These are phyloP conservation scores for Beauveria sp. DNA, from an alignment of 2,329 filamentous ascomycete genomes.

Conservation along the genomic window DNA sequence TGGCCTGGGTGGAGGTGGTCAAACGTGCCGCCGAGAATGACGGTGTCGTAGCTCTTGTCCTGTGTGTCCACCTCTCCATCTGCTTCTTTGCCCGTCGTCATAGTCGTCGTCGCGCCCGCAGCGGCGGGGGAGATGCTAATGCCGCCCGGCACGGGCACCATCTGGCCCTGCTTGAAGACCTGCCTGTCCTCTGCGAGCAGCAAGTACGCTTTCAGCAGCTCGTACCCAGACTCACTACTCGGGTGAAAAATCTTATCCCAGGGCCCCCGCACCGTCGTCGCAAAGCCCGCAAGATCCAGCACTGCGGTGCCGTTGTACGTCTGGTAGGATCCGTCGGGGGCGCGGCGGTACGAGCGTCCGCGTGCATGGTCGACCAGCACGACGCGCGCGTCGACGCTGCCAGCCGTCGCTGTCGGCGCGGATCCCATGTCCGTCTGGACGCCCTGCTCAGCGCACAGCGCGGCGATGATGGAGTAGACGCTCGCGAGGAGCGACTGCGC, in stretches of 20 bases:
- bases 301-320: constrained; percentile 39
- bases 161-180: constrained; percentile 40
- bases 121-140: constrained; percentile 30
- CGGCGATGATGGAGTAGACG: constrained; percentile 70
- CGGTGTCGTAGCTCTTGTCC: constrained; percentile 26
- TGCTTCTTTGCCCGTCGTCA: background rate
- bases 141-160: constrained; percentile 45
- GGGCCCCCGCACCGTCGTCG: constrained; percentile 40
- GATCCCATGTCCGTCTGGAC: constrained; percentile 48
- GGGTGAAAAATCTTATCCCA: constrained; percentile 63
- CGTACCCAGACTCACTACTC: constrained; percentile 56
- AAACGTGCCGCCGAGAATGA: constrained; percentile 88
- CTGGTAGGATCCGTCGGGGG: constrained; percentile 27
- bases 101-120: background rate
- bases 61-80: background rate
- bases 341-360: constrained; percentile 23
- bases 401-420: constrained; percentile 36
- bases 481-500: constrained; percentile 68
- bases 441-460: constrained; percentile 57
- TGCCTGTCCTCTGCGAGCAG: constrained; percentile 39
- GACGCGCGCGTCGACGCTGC: constrained; percentile 69
- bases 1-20: constrained; percentile 94
- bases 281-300: constrained; percentile 44
- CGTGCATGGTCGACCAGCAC: constrained; percentile 60
- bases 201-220: constrained; percentile 44